Base-by-base conservation (phyloP, 768 basidiomycete species). In the Tricholoma sp. region DNA sequence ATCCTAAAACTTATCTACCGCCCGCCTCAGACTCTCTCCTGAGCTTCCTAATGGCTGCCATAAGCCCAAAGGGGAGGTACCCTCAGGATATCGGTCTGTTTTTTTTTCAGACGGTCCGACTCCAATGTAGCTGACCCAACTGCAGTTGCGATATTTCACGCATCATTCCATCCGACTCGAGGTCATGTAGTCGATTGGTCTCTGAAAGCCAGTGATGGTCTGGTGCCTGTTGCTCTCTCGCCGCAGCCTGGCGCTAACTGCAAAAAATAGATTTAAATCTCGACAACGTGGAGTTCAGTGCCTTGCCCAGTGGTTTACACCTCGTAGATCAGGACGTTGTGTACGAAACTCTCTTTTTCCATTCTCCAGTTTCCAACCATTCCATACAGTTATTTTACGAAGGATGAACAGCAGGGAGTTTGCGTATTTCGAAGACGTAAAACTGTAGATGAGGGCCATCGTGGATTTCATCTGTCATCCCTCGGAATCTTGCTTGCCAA, bases 161-260 rank as follows among this genome's bases (percentile, higher is more conserved):
- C 85, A 15, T 89, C 89, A 6, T 93, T 93, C 63, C 91, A 93
- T 70, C 87, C 89, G 1, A 93, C 89, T 18, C 80, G 82, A 60
- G 91, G 91, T 12, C 91, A 91, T 66, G 67, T 85, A 12, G 74
- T 92, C 12, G 90, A 92, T 69, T 93, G 91, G 91, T 83, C 78
- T 44, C 66, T 88, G 31, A 89, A 84, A 64, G 82, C 84, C 8
- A 83, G 75, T 65, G 80, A 89, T 57, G 88, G 89, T 86, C 42
- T 42, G 77, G 62, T 11, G 29, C 17, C 33, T 17, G 12, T 36
- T 2, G 4, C 47, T 29, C 11, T 10, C 54, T 47, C 2, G 51
- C 41, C n/a, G 18, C 34, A 12, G 33, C 24, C 44, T 24, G 45
- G 34, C 33, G 29, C 18, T 56, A 48, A 52, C 56, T 18, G 3